phyloP scores from a whole-genome alignment of 108 stramenopile species.

The Skeletonema tropicum region DNA sequence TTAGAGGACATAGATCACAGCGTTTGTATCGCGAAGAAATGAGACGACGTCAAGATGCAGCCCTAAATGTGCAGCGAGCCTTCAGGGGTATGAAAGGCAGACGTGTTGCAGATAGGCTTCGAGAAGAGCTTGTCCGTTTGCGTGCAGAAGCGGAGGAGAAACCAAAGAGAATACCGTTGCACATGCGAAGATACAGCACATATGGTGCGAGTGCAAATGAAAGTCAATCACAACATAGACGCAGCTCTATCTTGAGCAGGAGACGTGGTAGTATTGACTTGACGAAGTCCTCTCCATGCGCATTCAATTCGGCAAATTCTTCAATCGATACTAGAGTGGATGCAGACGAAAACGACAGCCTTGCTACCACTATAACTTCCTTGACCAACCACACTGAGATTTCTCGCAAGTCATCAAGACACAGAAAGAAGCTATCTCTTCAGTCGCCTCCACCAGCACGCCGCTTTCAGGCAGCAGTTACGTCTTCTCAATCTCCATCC shows the following conservation, averaged over 20 bases:
- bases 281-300: slow-evolving; percentile 3
- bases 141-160: slow-evolving; percentile 26
- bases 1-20: slow-evolving; percentile 16
- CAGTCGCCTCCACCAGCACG: background rate
- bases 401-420: background rate
- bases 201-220: slow-evolving; percentile 14
- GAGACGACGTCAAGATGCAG: slow-evolving; percentile 16
- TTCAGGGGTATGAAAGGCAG: slow-evolving; percentile 30
- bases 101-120: slow-evolving; percentile 1
- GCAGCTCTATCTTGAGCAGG: background rate
- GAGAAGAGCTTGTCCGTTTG: slow-evolving; percentile 10
- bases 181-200: slow-evolving; percentile 36
- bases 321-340: slow-evolving; percentile 4
- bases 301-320: slow-evolving; percentile 4
- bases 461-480: background rate
- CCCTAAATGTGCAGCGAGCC: slow-evolving; percentile 27
- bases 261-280: slow-evolving; percentile 10
- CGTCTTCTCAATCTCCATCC: background rate
- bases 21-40: slow-evolving; percentile 13
- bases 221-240: background rate
- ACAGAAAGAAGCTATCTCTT: background rate
- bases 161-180: slow-evolving; percentile 44
- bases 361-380: slow-evolving; percentile 36
- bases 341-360: slow-evolving; percentile 39
- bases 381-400: slow-evolving; percentile 17